phyloP scores from a whole-genome alignment of 345 rosid species.

The Populus pruinosa region DNA sequence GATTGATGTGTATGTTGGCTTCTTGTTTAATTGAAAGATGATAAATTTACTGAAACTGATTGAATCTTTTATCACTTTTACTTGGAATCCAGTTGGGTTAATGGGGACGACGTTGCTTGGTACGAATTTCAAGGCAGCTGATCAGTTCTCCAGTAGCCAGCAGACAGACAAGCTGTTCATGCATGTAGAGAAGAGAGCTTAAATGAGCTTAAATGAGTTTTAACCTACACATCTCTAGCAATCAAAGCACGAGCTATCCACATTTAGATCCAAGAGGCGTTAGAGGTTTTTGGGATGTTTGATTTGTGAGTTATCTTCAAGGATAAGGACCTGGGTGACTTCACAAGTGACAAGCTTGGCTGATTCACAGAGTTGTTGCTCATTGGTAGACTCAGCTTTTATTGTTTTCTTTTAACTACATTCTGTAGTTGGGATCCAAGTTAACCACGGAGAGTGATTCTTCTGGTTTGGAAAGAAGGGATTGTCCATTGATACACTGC shows the following conservation, averaged over 20 bases:
- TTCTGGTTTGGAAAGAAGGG: not conserved
- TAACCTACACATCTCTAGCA: not conserved
- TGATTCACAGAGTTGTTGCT: not conserved
- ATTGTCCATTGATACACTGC: not conserved
- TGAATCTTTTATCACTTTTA: not conserved
- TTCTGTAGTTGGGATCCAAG: not conserved
- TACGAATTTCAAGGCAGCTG: not conserved
- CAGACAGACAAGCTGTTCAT: not conserved
- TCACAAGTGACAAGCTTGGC: not conserved
- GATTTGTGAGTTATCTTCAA: not conserved
- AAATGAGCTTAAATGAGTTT: no score
- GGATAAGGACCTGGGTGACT: not conserved
- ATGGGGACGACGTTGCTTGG: not conserved
- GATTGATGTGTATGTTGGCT: not conserved
- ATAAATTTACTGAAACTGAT: not conserved
- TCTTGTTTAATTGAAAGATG: not conserved
- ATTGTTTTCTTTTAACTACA: not conserved
- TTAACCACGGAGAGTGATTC: not conserved
- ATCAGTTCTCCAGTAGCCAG: not conserved
- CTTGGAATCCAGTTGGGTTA: not conserved
- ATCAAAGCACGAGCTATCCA: not conserved
- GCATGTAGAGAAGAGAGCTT: not conserved
- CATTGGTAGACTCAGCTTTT: not conserved
- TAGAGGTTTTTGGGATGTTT: not conserved
- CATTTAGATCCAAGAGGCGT: slow-evolving; percentile 8